phyloP scores from a whole-genome alignment of 2,329 filamentous ascomycete species.

The Penicillium oxalicum region DNA sequence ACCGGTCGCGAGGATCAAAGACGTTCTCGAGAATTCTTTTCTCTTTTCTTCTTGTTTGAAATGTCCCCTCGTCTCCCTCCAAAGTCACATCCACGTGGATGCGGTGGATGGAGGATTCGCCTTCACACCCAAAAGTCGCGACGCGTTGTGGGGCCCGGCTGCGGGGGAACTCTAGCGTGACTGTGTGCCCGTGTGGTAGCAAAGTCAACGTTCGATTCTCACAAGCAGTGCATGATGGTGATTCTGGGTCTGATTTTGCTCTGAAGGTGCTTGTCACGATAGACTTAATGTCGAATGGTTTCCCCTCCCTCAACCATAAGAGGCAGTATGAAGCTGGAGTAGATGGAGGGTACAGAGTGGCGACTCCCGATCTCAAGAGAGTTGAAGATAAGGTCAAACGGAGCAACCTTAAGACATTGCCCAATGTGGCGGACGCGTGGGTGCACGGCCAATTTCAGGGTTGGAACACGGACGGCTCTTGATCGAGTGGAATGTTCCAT shows the following conservation, averaged over 20 bases:
- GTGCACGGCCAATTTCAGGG: slow-evolving; percentile 14
- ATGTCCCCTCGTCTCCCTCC: background rate
- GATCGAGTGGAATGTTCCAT: slow-evolving; percentile 19
- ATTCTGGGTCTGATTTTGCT: no score
- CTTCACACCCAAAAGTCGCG: slow-evolving; percentile 6
- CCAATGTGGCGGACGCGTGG: slow-evolving; percentile 14
- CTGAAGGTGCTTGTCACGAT: no score
- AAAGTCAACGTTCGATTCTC: no score
- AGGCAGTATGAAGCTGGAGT: background rate
- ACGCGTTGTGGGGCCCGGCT: slow-evolving; percentile 20
- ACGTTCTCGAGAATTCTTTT: background rate
- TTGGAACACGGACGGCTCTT: background rate
- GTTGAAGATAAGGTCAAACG: slow-evolving; percentile 14
- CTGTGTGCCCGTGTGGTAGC: no score
- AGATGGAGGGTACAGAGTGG: background rate
- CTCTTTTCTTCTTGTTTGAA: background rate
- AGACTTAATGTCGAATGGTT: no score
- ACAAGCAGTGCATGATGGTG: no score
- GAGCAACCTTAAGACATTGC: slow-evolving; percentile 3
- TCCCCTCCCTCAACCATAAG: background rate
- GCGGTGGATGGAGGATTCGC: background rate
- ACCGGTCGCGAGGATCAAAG: background rate
- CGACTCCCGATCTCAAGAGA: slow-evolving; percentile 10
- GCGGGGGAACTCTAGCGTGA: slow-evolving; percentile 1
- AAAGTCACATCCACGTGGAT: background rate